Conservation (phyloP, 441 rosid species). For the Erodium texanum region DNA sequence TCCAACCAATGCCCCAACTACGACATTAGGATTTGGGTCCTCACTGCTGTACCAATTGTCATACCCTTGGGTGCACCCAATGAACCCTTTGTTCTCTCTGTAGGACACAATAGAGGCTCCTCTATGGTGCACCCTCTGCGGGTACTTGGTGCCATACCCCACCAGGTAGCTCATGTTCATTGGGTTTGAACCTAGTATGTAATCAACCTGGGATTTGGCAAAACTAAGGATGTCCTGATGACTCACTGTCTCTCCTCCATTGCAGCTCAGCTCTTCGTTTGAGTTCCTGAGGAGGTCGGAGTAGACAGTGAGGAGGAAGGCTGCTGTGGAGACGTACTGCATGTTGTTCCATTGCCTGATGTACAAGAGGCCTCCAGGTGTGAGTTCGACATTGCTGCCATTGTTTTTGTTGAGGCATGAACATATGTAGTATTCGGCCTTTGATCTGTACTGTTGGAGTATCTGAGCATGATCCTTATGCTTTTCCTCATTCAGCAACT, state of each 20-base stretch:
- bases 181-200: constrained; percentile 75
- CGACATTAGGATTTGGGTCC: constrained; percentile 68
- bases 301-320: constrained; percentile 68
- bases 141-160: constrained; percentile 74
- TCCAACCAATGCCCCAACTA: constrained; percentile 82
- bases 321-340: constrained; percentile 81
- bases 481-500: constrained; percentile 50
- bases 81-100: constrained; percentile 68
- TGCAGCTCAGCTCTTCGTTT: constrained; percentile 37
- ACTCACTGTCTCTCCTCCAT: constrained; percentile 27
- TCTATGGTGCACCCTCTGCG: constrained; percentile 73
- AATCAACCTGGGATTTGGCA: constrained; percentile 72
- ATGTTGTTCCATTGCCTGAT: constrained; percentile 93
- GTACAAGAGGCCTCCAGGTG: constrained; percentile 73
- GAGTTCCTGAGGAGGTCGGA: constrained; percentile 45
- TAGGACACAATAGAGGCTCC: constrained; percentile 80
- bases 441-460: constrained; percentile 49
- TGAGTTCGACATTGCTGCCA: constrained; percentile 44
- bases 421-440: constrained; percentile 77
- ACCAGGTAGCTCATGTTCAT: constrained; percentile 82
- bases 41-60: constrained; percentile 62
- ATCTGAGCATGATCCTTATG: constrained; percentile 36
- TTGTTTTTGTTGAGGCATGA: constrained; percentile 68
- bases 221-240: constrained; percentile 45
- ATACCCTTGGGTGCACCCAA: constrained; percentile 94